phyloP scores from a whole-genome alignment of 306 rosid species.

The Urtica urens region DNA sequence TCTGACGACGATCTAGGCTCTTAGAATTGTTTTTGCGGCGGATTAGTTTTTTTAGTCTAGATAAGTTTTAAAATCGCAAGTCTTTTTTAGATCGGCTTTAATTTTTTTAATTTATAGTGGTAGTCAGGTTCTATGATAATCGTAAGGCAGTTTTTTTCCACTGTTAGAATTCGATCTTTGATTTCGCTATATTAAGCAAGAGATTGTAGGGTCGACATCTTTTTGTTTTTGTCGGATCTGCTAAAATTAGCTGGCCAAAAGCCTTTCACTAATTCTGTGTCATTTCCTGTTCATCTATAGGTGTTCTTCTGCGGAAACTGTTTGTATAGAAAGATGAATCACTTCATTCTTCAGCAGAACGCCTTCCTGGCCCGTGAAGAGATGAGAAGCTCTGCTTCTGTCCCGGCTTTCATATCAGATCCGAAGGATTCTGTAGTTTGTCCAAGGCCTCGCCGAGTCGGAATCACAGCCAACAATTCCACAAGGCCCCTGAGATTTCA shows the following conservation, averaged over 20 bases:
- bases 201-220: no score
- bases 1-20: background rate
- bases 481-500: constrained; percentile 47
- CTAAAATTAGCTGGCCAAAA: background rate
- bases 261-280: background rate
- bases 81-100: constrained; percentile 36
- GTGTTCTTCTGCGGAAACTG: constrained; percentile 47
- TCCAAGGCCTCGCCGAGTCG: constrained; percentile 77
- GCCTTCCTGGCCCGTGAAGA: constrained; percentile 59
- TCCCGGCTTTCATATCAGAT: constrained; percentile 30
- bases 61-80: no score
- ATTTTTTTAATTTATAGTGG: background rate
- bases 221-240: background rate
- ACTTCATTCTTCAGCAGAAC: constrained; percentile 61
- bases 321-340: constrained; percentile 46
- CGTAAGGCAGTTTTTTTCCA: no score
- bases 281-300: constrained; percentile 19
- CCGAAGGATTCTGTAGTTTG: constrained; percentile 55
- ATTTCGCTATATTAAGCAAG: no score
- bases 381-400: constrained; percentile 33
- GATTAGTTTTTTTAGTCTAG: no score
- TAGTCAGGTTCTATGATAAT: no score
- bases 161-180: no score
- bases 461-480: constrained; percentile 35
- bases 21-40: background rate